Evolutionary conservation across 1,284 basidiomycete species (phyloP).

Genomic region (Pseudozyma hubeiensis): DNA sequence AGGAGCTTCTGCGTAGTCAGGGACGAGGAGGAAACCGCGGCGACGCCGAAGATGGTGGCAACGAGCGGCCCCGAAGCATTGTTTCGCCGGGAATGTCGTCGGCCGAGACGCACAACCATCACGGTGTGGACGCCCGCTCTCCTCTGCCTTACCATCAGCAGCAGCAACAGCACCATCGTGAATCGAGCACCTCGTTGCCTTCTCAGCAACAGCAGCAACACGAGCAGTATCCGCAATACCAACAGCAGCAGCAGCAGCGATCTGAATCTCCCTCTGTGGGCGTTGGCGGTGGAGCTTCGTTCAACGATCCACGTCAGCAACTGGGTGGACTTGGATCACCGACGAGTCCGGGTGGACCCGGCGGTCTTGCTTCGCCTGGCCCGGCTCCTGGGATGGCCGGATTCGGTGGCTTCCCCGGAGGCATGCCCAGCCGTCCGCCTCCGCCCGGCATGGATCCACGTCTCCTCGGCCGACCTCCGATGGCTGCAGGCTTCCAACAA

Average conservation of each 20-base stretch:
- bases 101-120: constrained; percentile 19
- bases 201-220: constrained; percentile 26
- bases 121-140: constrained; percentile 34
- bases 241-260: constrained; percentile 32
- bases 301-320: constrained; percentile 39
- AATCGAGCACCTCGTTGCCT: constrained; percentile 31
- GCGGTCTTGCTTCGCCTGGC: constrained; percentile 31
- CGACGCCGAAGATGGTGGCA: constrained; percentile 19
- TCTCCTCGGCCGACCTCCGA: constrained; percentile 46
- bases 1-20: constrained; percentile 32
- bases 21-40: constrained; percentile 9
- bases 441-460: constrained; percentile 54
- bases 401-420: constrained; percentile 38
- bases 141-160: constrained; percentile 35
- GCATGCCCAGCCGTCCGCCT: constrained; percentile 31
- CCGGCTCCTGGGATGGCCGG: constrained; percentile 22
- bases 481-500: constrained; percentile 43
- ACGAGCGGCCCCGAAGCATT: constrained; percentile 29
- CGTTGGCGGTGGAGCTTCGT: constrained; percentile 12
- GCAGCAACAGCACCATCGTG: constrained; percentile 40
- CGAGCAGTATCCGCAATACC: constrained; percentile 18
- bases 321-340: constrained; percentile 22
- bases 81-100: constrained; percentile 30
- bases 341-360: constrained; percentile 19
- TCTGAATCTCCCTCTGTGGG: constrained; percentile 36